Conservation (phyloP, 306 rosid species). For the Albizia julibrissin region DNA sequence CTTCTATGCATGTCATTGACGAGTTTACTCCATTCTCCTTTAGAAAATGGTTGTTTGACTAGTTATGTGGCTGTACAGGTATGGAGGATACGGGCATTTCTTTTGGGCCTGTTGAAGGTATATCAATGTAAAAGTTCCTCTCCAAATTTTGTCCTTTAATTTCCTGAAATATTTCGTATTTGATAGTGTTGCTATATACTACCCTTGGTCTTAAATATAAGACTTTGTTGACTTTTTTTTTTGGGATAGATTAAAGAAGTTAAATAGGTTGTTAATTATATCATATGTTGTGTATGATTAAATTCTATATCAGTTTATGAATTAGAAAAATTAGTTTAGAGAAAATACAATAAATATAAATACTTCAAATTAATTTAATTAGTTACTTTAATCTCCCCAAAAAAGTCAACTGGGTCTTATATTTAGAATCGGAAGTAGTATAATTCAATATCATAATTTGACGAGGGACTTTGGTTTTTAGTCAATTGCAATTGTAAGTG, state of each 20-base stretch:
- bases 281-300: too few relatives aligned
- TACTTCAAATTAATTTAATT: too few relatives aligned
- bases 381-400: too few relatives aligned
- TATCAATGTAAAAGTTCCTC: conserved; percentile 23
- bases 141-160: background rate
- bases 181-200: background rate
- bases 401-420: too few relatives aligned
- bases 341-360: too few relatives aligned
- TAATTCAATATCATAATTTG: conserved; percentile 10
- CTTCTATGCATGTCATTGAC: conserved; percentile 21
- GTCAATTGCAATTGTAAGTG: conserved; percentile 15
- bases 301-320: too few relatives aligned
- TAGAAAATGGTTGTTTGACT: conserved; percentile 31
- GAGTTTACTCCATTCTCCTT: conserved; percentile 15
- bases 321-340: too few relatives aligned
- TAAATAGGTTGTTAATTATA: too few relatives aligned
- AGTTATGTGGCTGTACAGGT: conserved; percentile 56
- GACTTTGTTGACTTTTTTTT: too few relatives aligned
- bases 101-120: conserved; percentile 98
- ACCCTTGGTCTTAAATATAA: too few relatives aligned
- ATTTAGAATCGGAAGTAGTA: too few relatives aligned
- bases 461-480: conserved; percentile 2
- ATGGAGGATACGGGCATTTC: conserved; percentile 79
- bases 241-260: too few relatives aligned
- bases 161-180: conserved; percentile 27